Evolutionary conservation across 768 basidiomycete species (phyloP).

Genomic region (Hygrophorus russula): DNA sequence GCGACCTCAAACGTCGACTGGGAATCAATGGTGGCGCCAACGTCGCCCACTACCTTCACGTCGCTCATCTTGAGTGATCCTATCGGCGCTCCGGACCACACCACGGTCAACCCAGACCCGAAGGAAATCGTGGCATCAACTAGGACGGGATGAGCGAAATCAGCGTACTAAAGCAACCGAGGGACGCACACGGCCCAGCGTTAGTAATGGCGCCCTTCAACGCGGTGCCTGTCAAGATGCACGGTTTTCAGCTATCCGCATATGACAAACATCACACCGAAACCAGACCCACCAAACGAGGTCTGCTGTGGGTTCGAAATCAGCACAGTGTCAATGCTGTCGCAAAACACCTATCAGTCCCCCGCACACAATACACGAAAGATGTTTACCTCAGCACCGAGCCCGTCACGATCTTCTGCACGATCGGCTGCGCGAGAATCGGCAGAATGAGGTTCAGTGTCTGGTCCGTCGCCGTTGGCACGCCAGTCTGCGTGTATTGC

Average conservation of each 20-base stretch:
- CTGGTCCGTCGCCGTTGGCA: slow-evolving; percentile 50
- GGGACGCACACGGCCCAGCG: slow-evolving; percentile 58
- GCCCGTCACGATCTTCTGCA: slow-evolving; percentile 55
- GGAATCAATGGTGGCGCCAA: slow-evolving; percentile 48
- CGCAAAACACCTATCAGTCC: slow-evolving; percentile 1
- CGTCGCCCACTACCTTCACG: slow-evolving; percentile 46
- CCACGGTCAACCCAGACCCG: slow-evolving; percentile 45
- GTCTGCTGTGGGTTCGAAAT: slow-evolving; percentile 47
- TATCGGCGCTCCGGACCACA: slow-evolving; percentile 46
- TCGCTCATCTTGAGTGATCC: slow-evolving; percentile 53
- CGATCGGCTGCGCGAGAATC: slow-evolving; percentile 61
- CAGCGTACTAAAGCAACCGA: not conserved
- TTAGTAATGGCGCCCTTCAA: slow-evolving; percentile 56
- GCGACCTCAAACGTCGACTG: slow-evolving; percentile 48
- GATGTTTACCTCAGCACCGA: slow-evolving; percentile 38
- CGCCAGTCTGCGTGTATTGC: slow-evolving; percentile 42
- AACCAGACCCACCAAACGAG: slow-evolving; percentile 39
- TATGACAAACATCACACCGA: not conserved
- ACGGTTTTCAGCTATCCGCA: not conserved
- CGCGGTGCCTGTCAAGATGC: slow-evolving; percentile 25
- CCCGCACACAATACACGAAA: not conserved
- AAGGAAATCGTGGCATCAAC: slow-evolving; percentile 65
- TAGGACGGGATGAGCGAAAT: slow-evolving; percentile 9
- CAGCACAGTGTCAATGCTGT: slow-evolving; percentile 46
- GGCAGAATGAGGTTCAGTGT: slow-evolving; percentile 56